Conservation (phyloP, 2,329 filamentous ascomycete genomes). For the Allantophomopsis lycopodina region DNA sequence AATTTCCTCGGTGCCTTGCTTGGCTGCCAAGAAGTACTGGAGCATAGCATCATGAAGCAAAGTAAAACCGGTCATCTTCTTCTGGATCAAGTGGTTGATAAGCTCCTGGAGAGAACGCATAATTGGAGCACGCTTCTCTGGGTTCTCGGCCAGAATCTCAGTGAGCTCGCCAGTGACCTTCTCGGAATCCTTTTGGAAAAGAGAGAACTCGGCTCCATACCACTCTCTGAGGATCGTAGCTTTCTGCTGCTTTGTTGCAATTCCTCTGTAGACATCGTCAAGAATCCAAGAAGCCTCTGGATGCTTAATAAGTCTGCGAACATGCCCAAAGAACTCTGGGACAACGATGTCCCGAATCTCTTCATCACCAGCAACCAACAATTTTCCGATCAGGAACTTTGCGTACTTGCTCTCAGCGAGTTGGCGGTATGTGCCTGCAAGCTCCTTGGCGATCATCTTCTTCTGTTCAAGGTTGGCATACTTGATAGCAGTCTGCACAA, state of each 20-base stretch:
- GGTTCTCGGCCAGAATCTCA: slow-evolving; percentile 59
- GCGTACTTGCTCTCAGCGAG: slow-evolving; percentile 92
- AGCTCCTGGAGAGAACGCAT: slow-evolving; percentile 76
- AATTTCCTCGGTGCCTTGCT: slow-evolving; percentile 65
- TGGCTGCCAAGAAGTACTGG: slow-evolving; percentile 80
- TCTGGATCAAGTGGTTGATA: slow-evolving; percentile 88
- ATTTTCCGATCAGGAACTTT: slow-evolving; percentile 93
- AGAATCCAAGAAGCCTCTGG: slow-evolving; percentile 95
- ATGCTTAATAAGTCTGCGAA: slow-evolving; percentile 89
- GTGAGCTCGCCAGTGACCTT: slow-evolving; percentile 46
- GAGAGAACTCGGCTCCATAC: slow-evolving; percentile 87
- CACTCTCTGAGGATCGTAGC: slow-evolving; percentile 78
- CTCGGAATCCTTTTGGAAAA: slow-evolving; percentile 53
- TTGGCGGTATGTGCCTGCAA: slow-evolving; percentile 71
- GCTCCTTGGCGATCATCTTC: slow-evolving; percentile 73
- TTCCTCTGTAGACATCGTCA: slow-evolving; percentile 87
- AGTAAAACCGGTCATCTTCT: slow-evolving; percentile 92
- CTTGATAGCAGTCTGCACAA: slow-evolving; percentile 93
- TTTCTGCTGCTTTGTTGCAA: slow-evolving; percentile 79
- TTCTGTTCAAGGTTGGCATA: slow-evolving; percentile 79
- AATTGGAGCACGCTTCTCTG: slow-evolving; percentile 77
- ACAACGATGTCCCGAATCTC: slow-evolving; percentile 83
- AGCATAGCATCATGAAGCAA: slow-evolving; percentile 98
- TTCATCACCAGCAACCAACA: slow-evolving; percentile 81
- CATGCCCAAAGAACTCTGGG: slow-evolving; percentile 87